Percentiles rank a stretch among this genome's conserved stretches.
Conservation (phyloP, 768 basidiomycete species). For the Pleurotus cornucopiae region DNA sequence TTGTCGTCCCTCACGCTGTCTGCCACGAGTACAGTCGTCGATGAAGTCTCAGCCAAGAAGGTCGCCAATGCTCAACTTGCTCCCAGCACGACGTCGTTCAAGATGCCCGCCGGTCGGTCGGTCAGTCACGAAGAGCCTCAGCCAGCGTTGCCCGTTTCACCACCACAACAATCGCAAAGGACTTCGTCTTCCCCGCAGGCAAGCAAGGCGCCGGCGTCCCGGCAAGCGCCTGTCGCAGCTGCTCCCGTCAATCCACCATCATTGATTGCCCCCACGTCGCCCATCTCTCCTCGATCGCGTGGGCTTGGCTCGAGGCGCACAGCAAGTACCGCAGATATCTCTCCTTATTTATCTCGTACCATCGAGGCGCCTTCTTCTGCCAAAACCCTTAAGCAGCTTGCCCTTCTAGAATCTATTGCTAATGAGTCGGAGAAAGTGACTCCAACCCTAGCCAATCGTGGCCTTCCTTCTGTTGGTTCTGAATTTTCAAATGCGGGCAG, state of each 20-base stretch:
- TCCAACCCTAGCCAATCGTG: constrained; percentile 27
- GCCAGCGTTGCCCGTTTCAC: neutral
- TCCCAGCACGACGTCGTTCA: neutral
- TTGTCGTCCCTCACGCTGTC: constrained; percentile 62
- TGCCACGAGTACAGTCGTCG: constrained; percentile 23
- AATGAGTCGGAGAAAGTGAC: constrained; percentile 69
- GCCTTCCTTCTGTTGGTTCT: constrained; percentile 4
- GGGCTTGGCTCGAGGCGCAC: constrained; percentile 27
- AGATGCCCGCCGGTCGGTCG: constrained; percentile 4
- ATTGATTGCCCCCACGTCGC: constrained; percentile 13
- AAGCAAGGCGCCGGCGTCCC: neutral
- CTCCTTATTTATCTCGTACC: constrained; percentile 60
- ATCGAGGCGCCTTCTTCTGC: constrained; percentile 52
- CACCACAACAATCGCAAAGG: neutral
- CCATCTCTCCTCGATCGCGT: constrained; percentile 18
- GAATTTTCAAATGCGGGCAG: neutral
- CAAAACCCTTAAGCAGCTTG: constrained; percentile 65
- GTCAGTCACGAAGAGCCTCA: neutral
- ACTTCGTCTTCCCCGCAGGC: neutral
- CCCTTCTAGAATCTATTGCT: constrained; percentile 66
- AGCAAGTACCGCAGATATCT: constrained; percentile 61
- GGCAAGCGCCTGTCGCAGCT: neutral
- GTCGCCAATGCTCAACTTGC: neutral
- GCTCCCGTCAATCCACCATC: constrained; percentile 8
- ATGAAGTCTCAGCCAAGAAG: constrained; percentile 7